Conservation (phyloP, 73 alveolate species). For the Paramecium biaurelia region DNA sequence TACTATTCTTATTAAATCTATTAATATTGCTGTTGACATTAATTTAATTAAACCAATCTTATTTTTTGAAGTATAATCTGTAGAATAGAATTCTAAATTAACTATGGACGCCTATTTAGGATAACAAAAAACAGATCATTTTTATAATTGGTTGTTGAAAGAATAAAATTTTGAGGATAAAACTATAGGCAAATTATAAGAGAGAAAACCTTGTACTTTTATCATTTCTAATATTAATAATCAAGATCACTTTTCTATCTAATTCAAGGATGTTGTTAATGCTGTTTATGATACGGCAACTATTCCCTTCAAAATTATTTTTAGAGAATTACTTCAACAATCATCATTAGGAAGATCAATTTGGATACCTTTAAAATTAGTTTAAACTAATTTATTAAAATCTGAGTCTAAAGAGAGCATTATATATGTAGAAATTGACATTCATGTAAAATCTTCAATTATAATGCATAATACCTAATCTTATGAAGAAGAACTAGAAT, state of each 20-base stretch:
- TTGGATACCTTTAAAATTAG: conserved; percentile 16
- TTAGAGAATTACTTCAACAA: not conserved
- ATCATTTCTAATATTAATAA: not conserved
- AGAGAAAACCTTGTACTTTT: not conserved
- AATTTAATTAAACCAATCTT: conserved; percentile 5
- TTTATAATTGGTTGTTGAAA: conserved; percentile 15
- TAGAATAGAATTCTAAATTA: not conserved
- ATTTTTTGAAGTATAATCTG: not conserved
- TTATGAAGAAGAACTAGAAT: not conserved
- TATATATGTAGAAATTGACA: conserved; percentile 1
- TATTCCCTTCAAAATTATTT: not conserved
- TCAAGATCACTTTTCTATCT: not conserved
- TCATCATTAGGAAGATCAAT: not conserved
- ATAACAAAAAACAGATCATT: conserved; percentile 17
- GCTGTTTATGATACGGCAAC: conserved; percentile 25
- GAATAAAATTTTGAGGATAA: not conserved
- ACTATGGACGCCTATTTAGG: conserved; percentile 27
- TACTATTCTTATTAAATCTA: not conserved
- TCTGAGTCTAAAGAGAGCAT: not conserved
- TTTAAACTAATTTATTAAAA: not conserved
- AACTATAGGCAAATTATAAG: not conserved
- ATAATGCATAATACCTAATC: not conserved
- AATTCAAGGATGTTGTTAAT: conserved; percentile 16
- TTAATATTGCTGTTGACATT: not conserved
- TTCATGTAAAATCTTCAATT: not conserved